Conservation (phyloP, 2,329 filamentous ascomycete species). For the Helicocarpus griseus region DNA sequence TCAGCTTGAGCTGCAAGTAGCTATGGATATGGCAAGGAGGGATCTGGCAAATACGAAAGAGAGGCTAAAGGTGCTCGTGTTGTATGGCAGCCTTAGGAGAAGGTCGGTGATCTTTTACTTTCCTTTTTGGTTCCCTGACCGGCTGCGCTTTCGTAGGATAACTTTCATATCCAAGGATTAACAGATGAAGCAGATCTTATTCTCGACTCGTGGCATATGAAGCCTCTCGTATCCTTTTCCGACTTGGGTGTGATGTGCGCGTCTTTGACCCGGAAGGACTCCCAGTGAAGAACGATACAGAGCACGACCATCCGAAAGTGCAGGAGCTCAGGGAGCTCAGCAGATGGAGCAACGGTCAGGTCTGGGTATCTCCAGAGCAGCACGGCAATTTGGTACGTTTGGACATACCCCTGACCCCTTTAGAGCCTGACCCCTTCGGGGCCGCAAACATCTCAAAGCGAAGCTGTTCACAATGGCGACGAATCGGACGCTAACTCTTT, state of each 20-base stretch:
- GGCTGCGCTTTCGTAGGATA: too few species aligned
- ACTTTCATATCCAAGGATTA: too few species aligned
- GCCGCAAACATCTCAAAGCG: too few species aligned
- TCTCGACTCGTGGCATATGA: constrained; percentile 53
- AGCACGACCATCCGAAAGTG: constrained; percentile 50
- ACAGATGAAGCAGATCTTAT: constrained; percentile 52
- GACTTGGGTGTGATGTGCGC: constrained; percentile 57
- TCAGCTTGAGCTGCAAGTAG: constrained; percentile 46
- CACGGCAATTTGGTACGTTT: constrained; percentile 55
- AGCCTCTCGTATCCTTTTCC: constrained; percentile 49
- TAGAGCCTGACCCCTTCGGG: too few species aligned
- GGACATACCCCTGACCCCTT: too few species aligned
- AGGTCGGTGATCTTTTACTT: too few species aligned
- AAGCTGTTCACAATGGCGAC: too few species aligned
- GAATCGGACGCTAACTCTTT: too few species aligned
- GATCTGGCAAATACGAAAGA: constrained; percentile 38
- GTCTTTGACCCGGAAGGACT: constrained; percentile 58
- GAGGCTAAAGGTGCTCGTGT: constrained; percentile 47
- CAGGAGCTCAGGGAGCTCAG: constrained; percentile 53
- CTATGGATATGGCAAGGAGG: constrained; percentile 41
- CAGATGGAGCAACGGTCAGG: constrained; percentile 55
- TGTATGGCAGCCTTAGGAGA: too few species aligned
- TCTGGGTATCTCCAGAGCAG: constrained; percentile 59
- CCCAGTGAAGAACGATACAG: constrained; percentile 54
- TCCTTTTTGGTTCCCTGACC: constrained; percentile 35